Percentiles rank a stretch among this genome's conserved stretches.
Conservation (phyloP, 1,284 basidiomycete genomes). For the Ganoderma boninense region DNA sequence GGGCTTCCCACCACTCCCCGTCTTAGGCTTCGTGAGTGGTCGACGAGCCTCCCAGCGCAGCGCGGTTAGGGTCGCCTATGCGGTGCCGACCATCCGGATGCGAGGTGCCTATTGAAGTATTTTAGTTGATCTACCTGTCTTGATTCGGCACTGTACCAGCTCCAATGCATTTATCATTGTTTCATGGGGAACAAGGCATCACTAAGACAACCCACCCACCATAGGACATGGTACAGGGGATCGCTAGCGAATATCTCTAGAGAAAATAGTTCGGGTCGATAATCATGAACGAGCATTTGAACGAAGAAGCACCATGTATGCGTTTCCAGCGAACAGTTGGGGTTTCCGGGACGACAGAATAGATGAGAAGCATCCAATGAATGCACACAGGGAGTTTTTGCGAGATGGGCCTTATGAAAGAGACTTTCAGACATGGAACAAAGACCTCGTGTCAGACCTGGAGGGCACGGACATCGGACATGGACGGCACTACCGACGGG, state of each 20-base stretch:
- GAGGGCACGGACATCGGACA: not conserved
- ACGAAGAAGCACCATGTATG: not conserved
- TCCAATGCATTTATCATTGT: not conserved
- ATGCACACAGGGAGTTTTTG: not conserved
- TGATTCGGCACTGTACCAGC: not conserved
- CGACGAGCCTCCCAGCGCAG: conserved; percentile 1
- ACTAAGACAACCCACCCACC: not conserved
- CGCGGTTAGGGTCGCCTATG: not conserved
- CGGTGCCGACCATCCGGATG: not conserved
- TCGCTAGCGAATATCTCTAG: not conserved
- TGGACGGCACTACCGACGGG: not conserved
- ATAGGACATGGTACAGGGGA: not conserved
- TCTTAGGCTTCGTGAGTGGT: not conserved
- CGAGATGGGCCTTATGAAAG: conserved; percentile 10
- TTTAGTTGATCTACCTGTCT: not conserved
- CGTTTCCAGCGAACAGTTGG: not conserved
- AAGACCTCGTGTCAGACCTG: conserved; percentile 3
- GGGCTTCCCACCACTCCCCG: not conserved
- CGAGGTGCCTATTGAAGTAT: not conserved
- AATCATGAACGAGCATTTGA: not conserved
- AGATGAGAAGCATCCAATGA: not conserved
- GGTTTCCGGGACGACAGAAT: not conserved
- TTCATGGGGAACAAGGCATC: not conserved
- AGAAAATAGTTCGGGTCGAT: not conserved
- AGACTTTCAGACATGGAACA: conserved; percentile 21